Evolutionary conservation across 345 rosid genomes (phyloP), one percentile per base, ranked within the genome.

Genomic region (Noccaea bulbosa): DNA sequence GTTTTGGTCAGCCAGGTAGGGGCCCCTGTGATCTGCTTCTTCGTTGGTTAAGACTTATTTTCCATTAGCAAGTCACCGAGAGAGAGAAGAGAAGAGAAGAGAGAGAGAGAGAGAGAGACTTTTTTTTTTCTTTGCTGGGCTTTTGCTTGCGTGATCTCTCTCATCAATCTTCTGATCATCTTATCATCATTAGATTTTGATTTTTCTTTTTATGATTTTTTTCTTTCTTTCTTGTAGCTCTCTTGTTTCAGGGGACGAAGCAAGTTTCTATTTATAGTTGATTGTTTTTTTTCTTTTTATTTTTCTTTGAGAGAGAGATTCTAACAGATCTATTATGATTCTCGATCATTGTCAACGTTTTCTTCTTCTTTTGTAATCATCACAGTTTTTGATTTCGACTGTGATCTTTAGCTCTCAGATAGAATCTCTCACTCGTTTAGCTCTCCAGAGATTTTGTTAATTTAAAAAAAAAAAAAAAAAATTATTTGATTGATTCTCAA

Each of bases 271-370:
- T 77, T 66, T 65, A 38, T 69, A 55, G 82, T 48, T 15, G 16
- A 11, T 32, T 44, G 49, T 45, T 35, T 14, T 45, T 7, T 27
- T 5, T 6, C n/a, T n/a, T n/a, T n/a, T n/a, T n/a, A n/a, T 46
- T 46, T 69, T 34, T 15, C 2, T 7, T 3, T n/a, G 48, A 1
- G 44, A 1, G 52, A 17, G 52, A 53, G 79, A 77, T 82, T 61
- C 44, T 76, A 20, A 40, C 75, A 72, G 81, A 82, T 82, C 73
- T 68, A 45, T 68, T 71, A 65, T 73, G 77, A 76, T 70, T 70
- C 72, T 76, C 22, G 50, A 55, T 56, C 48, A 71, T 56, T 72
- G 71, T 40, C 69, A 63, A 65, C 35, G 47, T 59, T 56, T 22
- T 9, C 53, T 62, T 62, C 67, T 16, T 47, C 50, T 66, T 66